Percentiles rank a stretch among this genome's conserved stretches.
Evolutionary conservation across 352 stramenopile species (phyloP).

Genomic region (Plasmopara muralis): DNA sequence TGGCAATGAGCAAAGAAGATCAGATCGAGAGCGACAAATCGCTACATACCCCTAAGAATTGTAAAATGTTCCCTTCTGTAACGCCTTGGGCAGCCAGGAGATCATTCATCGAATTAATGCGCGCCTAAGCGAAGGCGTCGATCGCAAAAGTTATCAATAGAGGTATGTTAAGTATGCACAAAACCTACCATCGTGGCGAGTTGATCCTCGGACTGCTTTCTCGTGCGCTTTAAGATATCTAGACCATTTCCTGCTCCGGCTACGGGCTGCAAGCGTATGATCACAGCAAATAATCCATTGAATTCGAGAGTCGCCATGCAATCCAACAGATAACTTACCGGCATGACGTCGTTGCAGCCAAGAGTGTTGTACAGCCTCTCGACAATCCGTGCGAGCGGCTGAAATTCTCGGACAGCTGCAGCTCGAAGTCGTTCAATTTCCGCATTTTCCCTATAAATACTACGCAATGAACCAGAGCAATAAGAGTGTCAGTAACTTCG

Average conservation of each 20-base stretch:
- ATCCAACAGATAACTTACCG: slow-evolving; percentile 17
- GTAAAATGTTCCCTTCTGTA: slow-evolving; percentile 77
- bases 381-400: slow-evolving; percentile 60
- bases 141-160: neutral
- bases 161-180: neutral
- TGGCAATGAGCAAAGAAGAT: no score
- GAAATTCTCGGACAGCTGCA: slow-evolving; percentile 56
- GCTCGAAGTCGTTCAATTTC: slow-evolving; percentile 63
- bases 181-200: slow-evolving; percentile 56
- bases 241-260: slow-evolving; percentile 23
- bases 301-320: neutral
- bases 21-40: neutral
- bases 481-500: neutral
- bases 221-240: slow-evolving; percentile 35
- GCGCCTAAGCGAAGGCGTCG: slow-evolving; percentile 24
- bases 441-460: slow-evolving; percentile 70
- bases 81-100: slow-evolving; percentile 67
- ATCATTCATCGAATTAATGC: slow-evolving; percentile 84
- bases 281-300: neutral
- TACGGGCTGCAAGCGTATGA: slow-evolving; percentile 13
- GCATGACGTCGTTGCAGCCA: slow-evolving; percentile 75
- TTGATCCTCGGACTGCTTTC: slow-evolving; percentile 70
- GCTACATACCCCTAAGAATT: slow-evolving; percentile 56
- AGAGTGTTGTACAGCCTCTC: slow-evolving; percentile 74
- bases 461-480: slow-evolving; percentile 10